Percentiles rank a stretch among this genome's conserved stretches.
Conservation (phyloP, 768 basidiomycete genomes). For the Austroboletus eburneus region DNA sequence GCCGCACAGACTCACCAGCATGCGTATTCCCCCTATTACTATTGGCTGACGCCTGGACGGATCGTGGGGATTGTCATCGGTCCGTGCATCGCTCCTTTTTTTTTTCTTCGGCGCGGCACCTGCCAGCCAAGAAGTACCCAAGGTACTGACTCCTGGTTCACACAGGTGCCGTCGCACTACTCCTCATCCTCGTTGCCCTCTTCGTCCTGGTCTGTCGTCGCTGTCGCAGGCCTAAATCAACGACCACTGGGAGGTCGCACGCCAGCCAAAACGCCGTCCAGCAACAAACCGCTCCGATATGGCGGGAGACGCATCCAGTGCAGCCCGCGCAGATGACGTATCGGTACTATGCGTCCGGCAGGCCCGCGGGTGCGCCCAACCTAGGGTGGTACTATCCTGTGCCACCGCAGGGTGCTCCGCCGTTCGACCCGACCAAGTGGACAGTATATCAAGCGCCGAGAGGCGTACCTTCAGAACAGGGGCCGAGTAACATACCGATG, state of each 20-base stretch:
- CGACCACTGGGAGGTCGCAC: not conserved
- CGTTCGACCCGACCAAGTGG: constrained; percentile 1
- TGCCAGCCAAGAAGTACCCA: too few species aligned
- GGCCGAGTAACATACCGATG: not conserved
- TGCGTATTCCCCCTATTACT: constrained; percentile 6
- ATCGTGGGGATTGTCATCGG: constrained; percentile 25
- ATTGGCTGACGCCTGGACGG: constrained; percentile 25
- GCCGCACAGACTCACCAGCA: too few species aligned
- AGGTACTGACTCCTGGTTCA: not conserved
- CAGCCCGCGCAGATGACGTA: too few species aligned
- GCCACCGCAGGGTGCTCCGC: not conserved
- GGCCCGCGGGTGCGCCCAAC: not conserved
- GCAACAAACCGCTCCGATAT: constrained; percentile 2
- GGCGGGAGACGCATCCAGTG: constrained; percentile 8
- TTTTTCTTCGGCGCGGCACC: too few species aligned
- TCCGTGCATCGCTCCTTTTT: constrained; percentile 4
- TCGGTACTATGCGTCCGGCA: not conserved
- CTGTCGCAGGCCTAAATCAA: not conserved
- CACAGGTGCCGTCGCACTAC: constrained; percentile 9
- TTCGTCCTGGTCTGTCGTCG: constrained; percentile 5
- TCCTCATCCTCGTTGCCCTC: constrained; percentile 10
- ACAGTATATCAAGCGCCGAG: not conserved
- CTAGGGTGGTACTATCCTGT: constrained; percentile 6
- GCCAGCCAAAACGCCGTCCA: not conserved
- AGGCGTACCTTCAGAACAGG: not conserved